Conservation (phyloP, 108 stramenopile species). For the Fragilaria radians region DNA sequence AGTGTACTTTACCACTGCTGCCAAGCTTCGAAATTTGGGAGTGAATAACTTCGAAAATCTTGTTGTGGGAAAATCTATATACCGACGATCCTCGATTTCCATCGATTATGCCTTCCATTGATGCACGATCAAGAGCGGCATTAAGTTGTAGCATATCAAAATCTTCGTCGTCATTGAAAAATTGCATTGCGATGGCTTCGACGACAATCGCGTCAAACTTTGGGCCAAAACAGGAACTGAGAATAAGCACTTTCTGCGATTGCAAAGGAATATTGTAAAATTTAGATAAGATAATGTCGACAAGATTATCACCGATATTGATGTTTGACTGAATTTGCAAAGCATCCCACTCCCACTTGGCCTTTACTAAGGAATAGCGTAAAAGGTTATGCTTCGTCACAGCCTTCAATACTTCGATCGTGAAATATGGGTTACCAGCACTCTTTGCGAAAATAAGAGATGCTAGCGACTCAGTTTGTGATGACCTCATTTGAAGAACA, state of each 20-base stretch:
- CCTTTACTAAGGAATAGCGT: constrained; percentile 8
- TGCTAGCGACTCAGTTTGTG: no score
- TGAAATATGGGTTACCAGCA: not conserved
- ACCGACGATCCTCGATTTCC: not conserved
- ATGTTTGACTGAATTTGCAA: not conserved
- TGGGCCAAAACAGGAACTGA: not conserved
- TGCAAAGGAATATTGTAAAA: not conserved
- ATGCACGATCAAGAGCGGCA: not conserved
- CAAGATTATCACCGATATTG: not conserved
- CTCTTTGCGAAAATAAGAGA: not conserved
- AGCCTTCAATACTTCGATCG: not conserved
- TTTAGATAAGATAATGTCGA: not conserved
- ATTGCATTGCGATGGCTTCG: constrained; percentile 8
- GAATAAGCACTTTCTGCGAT: not conserved
- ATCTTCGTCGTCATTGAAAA: constrained; percentile 6
- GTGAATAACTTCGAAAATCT: constrained; percentile 23
- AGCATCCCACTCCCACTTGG: not conserved
- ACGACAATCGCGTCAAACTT: constrained; percentile 4
- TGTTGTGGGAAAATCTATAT: constrained; percentile 37
- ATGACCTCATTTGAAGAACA: no score
- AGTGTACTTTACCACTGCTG: constrained; percentile 8
- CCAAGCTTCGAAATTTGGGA: constrained; percentile 15
- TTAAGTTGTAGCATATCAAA: not conserved
- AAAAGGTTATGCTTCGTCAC: not conserved
- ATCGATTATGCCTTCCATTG: not conserved